Base-by-base conservation (phyloP, 352 stramenopile species). In the Globisporangium carolinianum region DNA sequence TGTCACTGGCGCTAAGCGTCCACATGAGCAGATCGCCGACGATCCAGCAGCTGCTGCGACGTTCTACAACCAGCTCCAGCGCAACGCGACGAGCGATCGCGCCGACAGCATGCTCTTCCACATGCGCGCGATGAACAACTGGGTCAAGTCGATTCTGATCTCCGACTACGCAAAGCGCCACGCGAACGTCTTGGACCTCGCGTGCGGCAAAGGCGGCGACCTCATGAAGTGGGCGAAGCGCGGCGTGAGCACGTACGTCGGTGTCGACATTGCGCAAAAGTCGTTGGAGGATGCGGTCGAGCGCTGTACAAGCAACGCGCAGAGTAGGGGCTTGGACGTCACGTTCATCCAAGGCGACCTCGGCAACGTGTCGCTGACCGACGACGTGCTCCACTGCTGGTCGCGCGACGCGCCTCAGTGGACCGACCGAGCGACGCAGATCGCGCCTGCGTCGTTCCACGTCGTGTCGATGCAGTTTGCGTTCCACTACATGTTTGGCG, bases 401-500 rank as follows among this genome's bases (percentile, higher is more conserved):
- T 86, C 64, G 47, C 70, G 72, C 45, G 66, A 78, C 14, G 41
- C 36, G 15, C 63, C 73, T 11, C 70, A 76, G 5, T 94, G 83
- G 83, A 71, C 83, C 50, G 66, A 84, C 24, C 72, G 69, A 8
- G 60, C 87, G 39, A 79, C 83, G 14, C 47, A 87, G 6, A 32
- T 67, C 14, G 62, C 56, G 51, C 61, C 66, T 11, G 65, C 60
- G 2, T 59, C 73, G 17, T 99, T 99, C 71, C 91, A 98, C 70
- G 83, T 99, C 17, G 91, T 98, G n/a, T 98, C 86, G 48, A 98
- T 99, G 68, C 97, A 99, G 78, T 99, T 99, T 74, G 96, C 97
- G 11, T 97, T 99, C 65, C 97, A 99, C 73, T 99, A 99, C 83
- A 99, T 99, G 96, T 99, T 98, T 82, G 86, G 91, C 38, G 94